Base-by-base conservation (phyloP, 78 protist species). In the Dictyostelium capitatum region DNA sequence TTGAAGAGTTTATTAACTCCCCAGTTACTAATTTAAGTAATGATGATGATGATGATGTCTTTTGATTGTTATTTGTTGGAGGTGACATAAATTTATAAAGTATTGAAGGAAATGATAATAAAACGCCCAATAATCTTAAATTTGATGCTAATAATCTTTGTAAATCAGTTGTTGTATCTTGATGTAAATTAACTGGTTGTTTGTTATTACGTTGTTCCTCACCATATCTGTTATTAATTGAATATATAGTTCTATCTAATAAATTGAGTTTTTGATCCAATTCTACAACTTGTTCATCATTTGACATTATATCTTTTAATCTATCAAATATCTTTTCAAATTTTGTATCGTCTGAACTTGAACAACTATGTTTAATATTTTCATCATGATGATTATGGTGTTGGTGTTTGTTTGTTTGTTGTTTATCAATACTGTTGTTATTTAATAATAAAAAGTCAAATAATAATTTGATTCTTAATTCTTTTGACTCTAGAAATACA, bases 251-350 rank as follows among this genome's bases (percentile, higher is more conserved):
- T 67, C 48, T 67, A 32, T 32, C 32, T 32, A 67, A 67, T 14
- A 67, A 20, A 32, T 67, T 67, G 14, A 11, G 15, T 28, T 37
- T 28, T 6, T 67, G 3, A 32, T 67, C 32, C 4, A 67, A 41
- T 67, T 67, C 19, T 9, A 32, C 8, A 30, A 17, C 75, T 4
- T 12, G 3, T 5, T 67, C 75, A 17, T 67, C 48, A 6, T 37
- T 15, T 67, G 12, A 12, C 41, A 73, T 46, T 8, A 73, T 73
- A 17, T 17, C 28, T 73, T 73, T 73, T 32, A 73, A 73, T 46
- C 79, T 73, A 20, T 73, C 79, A 46, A 73, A 73, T 46, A 73
- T 73, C n/a, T 73, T 73, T 73, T 73, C 79, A 73, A 73, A 73
- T n/a, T 47, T 73, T 12, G 79, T 46, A 15, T 73, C 79, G n/a